Base-by-base conservation (phyloP, 2,329 filamentous ascomycete species). In the Tolypocladium album region DNA sequence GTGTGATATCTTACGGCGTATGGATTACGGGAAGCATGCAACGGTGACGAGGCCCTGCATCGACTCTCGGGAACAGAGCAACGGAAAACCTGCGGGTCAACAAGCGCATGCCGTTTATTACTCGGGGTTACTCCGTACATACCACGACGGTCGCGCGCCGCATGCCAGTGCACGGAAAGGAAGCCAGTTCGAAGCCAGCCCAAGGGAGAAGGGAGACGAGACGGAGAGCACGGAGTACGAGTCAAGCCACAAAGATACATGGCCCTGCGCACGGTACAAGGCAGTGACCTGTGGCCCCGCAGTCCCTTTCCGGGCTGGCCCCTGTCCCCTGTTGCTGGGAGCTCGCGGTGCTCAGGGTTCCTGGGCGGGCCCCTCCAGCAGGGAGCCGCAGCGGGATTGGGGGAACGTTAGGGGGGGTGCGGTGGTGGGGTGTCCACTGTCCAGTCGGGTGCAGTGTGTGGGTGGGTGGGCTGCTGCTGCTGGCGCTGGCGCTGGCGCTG, bases 241-340 rank as follows among this genome's bases (percentile, higher is more conserved):
- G 56, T 59, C 61, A 62, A 60, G 61, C 58, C 61, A 52, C 61
- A 59, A n/a, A 60, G 40, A 39, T 58, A 55, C 61, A 43, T 53
- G 56, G 42, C 39, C 27, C 31, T 39, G 47, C 17, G 24, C 34
- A 22, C 31, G 55, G 59, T 60, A 60, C 59, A 27, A 17, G 34
- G 34, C 34, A 50, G 55, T 31, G 47, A 60, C 58, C 53, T 56
- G 40, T 13, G 27, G 55, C 55, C 20, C 24, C 34, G n/a, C 53
- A n/a, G 38, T 31, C 55, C 24, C 45, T 50, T 50, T 52, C 47
- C 47, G 47, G 27, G 27, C n/a, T 50, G 27, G 27, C 27, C 47
- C 47, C 47, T 34, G 27, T 12, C 27, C 45, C 45, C 45, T 50
- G 24, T 31, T 13, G 45, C 27, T 24, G 45, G 45, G 24, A 47